Percentiles rank a stretch among this genome's conserved stretches.
Conservation (phyloP, 345 rosid species). For the Anastatica hierochuntica region DNA sequence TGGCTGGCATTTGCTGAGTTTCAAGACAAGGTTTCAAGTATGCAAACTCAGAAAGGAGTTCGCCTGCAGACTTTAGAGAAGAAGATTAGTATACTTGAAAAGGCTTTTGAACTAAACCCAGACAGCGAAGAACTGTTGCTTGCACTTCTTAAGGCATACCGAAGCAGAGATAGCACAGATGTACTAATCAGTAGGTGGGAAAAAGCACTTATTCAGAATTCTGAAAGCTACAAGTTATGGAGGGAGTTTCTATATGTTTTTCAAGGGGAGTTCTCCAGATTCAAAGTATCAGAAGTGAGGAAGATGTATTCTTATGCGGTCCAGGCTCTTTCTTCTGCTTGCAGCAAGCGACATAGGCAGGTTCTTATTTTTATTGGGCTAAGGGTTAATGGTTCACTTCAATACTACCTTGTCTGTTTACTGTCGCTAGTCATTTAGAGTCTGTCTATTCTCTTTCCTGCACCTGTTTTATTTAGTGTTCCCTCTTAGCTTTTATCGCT, state of each 20-base stretch:
- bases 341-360: constrained; percentile 95
- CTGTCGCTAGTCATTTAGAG: constrained; percentile 9
- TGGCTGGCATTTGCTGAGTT: constrained; percentile 87
- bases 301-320: constrained; percentile 84
- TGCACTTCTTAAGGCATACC: constrained; percentile 75
- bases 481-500: background rate
- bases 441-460: background rate
- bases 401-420: no score
- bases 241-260: constrained; percentile 69
- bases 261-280: constrained; percentile 85
- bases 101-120: constrained; percentile 81
- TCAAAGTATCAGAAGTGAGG: constrained; percentile 83
- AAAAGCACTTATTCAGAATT: constrained; percentile 58
- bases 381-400: constrained; percentile 10
- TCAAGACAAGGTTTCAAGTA: constrained; percentile 72
- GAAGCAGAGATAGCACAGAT: constrained; percentile 66
- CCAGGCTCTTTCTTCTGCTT: constrained; percentile 69
- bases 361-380: constrained; percentile 45
- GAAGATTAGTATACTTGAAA: constrained; percentile 89
- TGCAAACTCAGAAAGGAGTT: constrained; percentile 74
- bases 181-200: constrained; percentile 78
- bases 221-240: constrained; percentile 71
- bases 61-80: constrained; percentile 82
- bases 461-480: background rate
- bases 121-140: constrained; percentile 73